Conservation (phyloP, 345 rosid genomes). For the Carallia pectinifolia region DNA sequence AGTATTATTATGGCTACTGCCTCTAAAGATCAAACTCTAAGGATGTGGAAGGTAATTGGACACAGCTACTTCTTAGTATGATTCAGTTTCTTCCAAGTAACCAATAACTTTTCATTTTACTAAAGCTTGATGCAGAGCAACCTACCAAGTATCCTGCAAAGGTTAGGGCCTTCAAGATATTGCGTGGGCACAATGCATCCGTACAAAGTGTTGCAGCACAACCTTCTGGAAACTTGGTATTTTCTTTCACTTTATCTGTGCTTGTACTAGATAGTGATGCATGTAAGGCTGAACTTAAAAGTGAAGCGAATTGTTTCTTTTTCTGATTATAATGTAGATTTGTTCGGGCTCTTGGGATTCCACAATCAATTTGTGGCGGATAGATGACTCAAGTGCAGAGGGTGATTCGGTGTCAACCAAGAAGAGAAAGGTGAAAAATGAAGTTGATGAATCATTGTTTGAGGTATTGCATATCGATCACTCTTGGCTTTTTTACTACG, state of each 20-base stretch:
- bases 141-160: slow-evolving; percentile 39
- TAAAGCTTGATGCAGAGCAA: slow-evolving; percentile 52
- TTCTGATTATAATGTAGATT: slow-evolving; percentile 38
- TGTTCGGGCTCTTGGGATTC: slow-evolving; percentile 99
- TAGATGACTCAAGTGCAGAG: slow-evolving; percentile 45
- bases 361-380: slow-evolving; percentile 75
- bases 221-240: slow-evolving; percentile 69
- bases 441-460: slow-evolving; percentile 53
- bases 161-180: slow-evolving; percentile 67
- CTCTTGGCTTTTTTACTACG: slow-evolving; percentile 8
- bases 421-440: slow-evolving; percentile 77
- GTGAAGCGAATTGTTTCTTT: slow-evolving; percentile 10
- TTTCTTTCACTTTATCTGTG: slow-evolving; percentile 15
- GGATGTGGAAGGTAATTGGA: slow-evolving; percentile 85
- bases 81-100: slow-evolving; percentile 15
- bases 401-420: slow-evolving; percentile 62
- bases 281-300: neutral
- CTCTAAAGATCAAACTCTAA: slow-evolving; percentile 84
- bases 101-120: slow-evolving; percentile 15
- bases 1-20: slow-evolving; percentile 67
- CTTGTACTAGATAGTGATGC: neutral
- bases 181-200: slow-evolving; percentile 84
- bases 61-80: slow-evolving; percentile 7
- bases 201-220: slow-evolving; percentile 77
- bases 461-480: slow-evolving; percentile 51